phyloP scores from a whole-genome alignment of 345 rosid species.

The Salix viminalis region DNA sequence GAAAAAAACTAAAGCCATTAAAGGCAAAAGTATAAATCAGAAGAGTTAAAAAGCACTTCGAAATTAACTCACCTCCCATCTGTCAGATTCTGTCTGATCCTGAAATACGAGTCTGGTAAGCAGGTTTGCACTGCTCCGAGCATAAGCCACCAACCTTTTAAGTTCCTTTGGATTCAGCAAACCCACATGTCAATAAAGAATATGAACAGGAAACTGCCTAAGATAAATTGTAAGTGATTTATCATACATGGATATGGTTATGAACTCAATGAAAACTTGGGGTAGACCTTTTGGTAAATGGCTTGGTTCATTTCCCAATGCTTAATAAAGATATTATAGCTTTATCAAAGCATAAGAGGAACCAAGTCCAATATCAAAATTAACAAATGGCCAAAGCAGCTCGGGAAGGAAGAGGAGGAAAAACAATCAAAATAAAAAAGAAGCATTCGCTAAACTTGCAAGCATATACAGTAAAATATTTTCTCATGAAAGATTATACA shows the following conservation, averaged over 20 bases:
- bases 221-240: neutral
- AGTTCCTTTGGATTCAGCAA: conserved; percentile 55
- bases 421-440: neutral
- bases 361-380: neutral
- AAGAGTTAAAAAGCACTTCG: neutral
- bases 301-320: neutral
- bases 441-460: neutral
- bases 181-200: conserved; percentile 10
- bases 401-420: neutral
- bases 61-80: conserved; percentile 75
- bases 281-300: neutral
- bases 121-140: conserved; percentile 78
- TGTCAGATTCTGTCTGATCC: conserved; percentile 48
- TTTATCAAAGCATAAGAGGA: neutral
- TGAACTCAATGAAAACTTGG: too few species aligned
- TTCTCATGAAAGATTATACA: neutral
- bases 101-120: conserved; percentile 57
- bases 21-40: neutral
- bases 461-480: neutral
- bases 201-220: neutral
- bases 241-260: neutral
- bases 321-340: too few species aligned
- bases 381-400: neutral
- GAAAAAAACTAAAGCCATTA: neutral
- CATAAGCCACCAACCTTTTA: conserved; percentile 79